phyloP scores from a whole-genome alignment of 1,139 yeast genomes.

The Hansenula lynferdii region DNA sequence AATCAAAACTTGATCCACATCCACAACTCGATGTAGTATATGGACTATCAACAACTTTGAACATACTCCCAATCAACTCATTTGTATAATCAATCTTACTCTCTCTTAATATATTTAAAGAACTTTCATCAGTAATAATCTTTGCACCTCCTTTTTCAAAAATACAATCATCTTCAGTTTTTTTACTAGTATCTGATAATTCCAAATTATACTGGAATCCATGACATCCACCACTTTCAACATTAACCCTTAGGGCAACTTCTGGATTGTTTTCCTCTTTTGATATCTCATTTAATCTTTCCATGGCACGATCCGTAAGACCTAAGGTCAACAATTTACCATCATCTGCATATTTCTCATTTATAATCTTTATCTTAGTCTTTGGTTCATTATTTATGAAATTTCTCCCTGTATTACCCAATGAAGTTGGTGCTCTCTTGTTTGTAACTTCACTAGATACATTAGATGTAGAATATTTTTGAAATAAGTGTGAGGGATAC shows the following conservation, averaged over 20 bases:
- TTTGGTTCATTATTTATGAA: neutral
- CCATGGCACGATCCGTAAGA: constrained; percentile 42
- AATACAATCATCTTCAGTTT: constrained; percentile 40
- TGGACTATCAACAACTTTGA: constrained; percentile 87
- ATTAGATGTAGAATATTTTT: constrained; percentile 2
- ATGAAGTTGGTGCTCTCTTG: constrained; percentile 3
- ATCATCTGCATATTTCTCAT: constrained; percentile 21
- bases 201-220: constrained; percentile 89
- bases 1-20: constrained; percentile 92
- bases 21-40: constrained; percentile 93
- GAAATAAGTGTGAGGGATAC: neutral
- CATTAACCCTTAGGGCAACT: constrained; percentile 68
- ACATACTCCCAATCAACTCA: constrained; percentile 92
- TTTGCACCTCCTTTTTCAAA: constrained; percentile 68
- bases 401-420: constrained; percentile 5
- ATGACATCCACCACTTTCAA: constrained; percentile 98
- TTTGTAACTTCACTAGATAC: constrained; percentile 1
- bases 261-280: constrained; percentile 53
- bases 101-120: constrained; percentile 78
- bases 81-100: constrained; percentile 86
- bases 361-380: constrained; percentile 11
- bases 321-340: constrained; percentile 27
- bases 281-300: constrained; percentile 53
- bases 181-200: constrained; percentile 32
- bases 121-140: constrained; percentile 73